Base-by-base conservation (phyloP, 306 rosid species). In the Arachis hypogaea region DNA sequence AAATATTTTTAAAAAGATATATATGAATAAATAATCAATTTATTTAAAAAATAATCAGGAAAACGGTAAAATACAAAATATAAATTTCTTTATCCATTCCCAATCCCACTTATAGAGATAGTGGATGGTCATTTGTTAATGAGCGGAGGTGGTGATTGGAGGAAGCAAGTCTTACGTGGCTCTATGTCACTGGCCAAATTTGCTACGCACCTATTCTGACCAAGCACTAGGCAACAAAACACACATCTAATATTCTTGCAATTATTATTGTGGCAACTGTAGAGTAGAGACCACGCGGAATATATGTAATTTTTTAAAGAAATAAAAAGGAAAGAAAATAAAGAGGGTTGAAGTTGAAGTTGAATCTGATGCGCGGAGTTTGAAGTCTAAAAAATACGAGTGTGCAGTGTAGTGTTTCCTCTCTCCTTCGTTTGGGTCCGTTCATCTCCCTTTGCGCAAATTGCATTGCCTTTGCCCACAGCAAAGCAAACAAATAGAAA, bases 401-500 rank as follows among this genome's bases (percentile, higher is more conserved):
- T 4, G 9, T 28, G 16, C 7, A 5, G 36, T 7, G 9, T 28
- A 42, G 51, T 41, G 28, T 40, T 40, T 6, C 10, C 28, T 38
- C 4, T 62, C 14, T 30, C 18, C 28, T 11, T 47, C 59, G 12
- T 62, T 59, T 52, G 11, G 45, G 82, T 65, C 73, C 73, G 62
- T 78, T 76, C 82, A 72, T 73, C 80, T 63, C 82, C 77, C 11
- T 50, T 7, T 49, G 18, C 55, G 47, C 66, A 51, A 0, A 5
- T 52, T 11, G 8, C 58, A 52, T 1, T 33, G 38, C 38, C 38
- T 49, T 5, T 43, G 46, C 75, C 78, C 71, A 51, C 68, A 78
- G 38, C 52, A 69, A 68, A 60, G 7, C 12, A 46, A 14, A 44
- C 68, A n/a, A 63, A 41, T 7, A 45, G n/a, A 45, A 64, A 79